These are phyloP conservation scores for Isatis tinctoria DNA, from an alignment of 345 rosid species.

Conservation along the genomic window DNA sequence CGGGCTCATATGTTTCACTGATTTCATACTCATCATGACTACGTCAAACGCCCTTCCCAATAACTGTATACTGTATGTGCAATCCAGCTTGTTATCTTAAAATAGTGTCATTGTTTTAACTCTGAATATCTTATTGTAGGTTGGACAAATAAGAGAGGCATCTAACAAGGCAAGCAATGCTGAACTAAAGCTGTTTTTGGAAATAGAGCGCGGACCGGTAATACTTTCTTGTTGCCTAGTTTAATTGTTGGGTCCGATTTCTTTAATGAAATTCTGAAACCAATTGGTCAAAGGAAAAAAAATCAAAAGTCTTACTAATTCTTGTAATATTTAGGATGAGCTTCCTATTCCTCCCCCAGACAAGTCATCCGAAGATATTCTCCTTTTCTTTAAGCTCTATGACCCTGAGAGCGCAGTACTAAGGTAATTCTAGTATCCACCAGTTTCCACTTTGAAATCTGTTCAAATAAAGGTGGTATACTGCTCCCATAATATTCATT, in stretches of 20 bases:
- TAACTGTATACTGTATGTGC: not conserved
- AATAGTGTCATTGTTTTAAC: not conserved
- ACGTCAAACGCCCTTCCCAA: not conserved
- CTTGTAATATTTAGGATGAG: constrained; percentile 54
- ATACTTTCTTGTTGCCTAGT: constrained; percentile 12
- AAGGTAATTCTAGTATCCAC: constrained; percentile 44
- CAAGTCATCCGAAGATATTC: constrained; percentile 70
- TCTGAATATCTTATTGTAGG: constrained; percentile 43
- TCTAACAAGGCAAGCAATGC: constrained; percentile 74
- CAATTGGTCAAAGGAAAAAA: not conserved
- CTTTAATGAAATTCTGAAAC: not conserved
- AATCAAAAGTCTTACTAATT: not conserved
- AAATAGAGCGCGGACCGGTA: constrained; percentile 82
- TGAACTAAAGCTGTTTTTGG: constrained; percentile 84
- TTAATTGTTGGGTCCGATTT: not conserved
- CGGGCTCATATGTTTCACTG: not conserved
- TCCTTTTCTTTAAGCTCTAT: constrained; percentile 90
- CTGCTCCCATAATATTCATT: not conserved
- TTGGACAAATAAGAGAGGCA: constrained; percentile 85
- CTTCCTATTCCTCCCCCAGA: constrained; percentile 58
- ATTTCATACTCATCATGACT: not conserved
- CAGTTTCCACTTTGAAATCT: not conserved
- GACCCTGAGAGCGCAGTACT: constrained; percentile 74
- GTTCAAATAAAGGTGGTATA: constrained; percentile 6
- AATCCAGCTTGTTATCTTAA: not conserved